Conservation (phyloP, 768 basidiomycete species). For the Brasilioporus rufonigricans region DNA sequence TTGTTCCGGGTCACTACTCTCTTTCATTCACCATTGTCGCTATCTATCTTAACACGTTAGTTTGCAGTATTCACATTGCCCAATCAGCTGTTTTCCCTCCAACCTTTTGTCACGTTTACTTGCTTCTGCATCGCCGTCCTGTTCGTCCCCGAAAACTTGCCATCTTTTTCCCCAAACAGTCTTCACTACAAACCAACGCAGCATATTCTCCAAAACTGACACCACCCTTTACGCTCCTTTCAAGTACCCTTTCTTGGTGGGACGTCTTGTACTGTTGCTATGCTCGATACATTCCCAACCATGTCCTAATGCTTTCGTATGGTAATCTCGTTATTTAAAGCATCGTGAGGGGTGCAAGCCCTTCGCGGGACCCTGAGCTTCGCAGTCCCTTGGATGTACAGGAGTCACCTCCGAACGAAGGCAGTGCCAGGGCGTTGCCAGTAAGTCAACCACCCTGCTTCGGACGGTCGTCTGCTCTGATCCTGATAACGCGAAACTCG, state of each 20-base stretch:
- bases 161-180: slow-evolving; percentile 11
- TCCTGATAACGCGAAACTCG: slow-evolving; percentile 5
- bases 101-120: slow-evolving; percentile 23
- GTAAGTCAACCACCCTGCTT: slow-evolving; percentile 16
- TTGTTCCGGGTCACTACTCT: slow-evolving; percentile 13
- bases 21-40: slow-evolving; percentile 21
- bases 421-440: neutral
- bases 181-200: slow-evolving; percentile 19
- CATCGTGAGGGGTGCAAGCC: slow-evolving; percentile 7
- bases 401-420: slow-evolving; percentile 5
- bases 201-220: slow-evolving; percentile 25
- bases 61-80: slow-evolving; percentile 25
- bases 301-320: slow-evolving; percentile 38
- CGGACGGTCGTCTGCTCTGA: neutral
- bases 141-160: slow-evolving; percentile 19
- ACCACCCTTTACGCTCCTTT: slow-evolving; percentile 31
- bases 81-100: slow-evolving; percentile 18
- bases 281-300: slow-evolving; percentile 34
- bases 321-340: slow-evolving; percentile 32
- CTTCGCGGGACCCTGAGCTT: slow-evolving; percentile 8
- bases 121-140: slow-evolving; percentile 24
- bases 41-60: slow-evolving; percentile 26
- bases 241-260: slow-evolving; percentile 24
- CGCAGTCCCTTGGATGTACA: slow-evolving; percentile 6
- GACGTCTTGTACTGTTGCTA: slow-evolving; percentile 33